These are phyloP conservation scores for Hericium coralloides DNA, from an alignment of 768 basidiomycete species.

Conservation along the genomic window DNA sequence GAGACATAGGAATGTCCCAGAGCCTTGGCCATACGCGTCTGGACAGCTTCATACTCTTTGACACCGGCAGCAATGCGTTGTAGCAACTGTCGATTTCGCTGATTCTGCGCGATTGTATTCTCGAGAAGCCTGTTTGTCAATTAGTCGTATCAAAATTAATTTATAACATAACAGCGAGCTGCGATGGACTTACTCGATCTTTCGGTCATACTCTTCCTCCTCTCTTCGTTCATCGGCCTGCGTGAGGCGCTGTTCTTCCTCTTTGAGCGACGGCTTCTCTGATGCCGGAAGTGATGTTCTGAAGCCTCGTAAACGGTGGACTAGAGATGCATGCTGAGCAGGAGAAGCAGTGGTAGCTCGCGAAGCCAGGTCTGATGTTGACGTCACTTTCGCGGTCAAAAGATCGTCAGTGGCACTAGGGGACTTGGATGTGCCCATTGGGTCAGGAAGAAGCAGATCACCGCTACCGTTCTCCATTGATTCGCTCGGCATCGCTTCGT, in stretches of 20 bases:
- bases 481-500: not conserved
- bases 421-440: too few species aligned
- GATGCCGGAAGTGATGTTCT: constrained; percentile 29
- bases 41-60: constrained; percentile 57
- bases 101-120: constrained; percentile 51
- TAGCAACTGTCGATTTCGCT: constrained; percentile 57
- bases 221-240: constrained; percentile 38
- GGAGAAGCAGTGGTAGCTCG: not conserved
- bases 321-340: not conserved
- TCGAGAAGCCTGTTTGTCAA: constrained; percentile 43
- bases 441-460: too few species aligned
- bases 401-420: not conserved
- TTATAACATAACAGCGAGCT: not conserved
- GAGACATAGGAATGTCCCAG: constrained; percentile 38
- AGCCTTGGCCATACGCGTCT: constrained; percentile 38
- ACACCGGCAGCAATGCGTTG: constrained; percentile 55
- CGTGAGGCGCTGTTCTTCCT: constrained; percentile 27
- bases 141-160: constrained; percentile 3
- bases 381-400: not conserved
- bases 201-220: constrained; percentile 49
- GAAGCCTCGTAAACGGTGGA: constrained; percentile 12
- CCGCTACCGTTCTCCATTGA: too few species aligned
- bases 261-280: constrained; percentile 10
- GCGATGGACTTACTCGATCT: constrained; percentile 37
- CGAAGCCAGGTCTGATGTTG: not conserved